phyloP scores from a whole-genome alignment of 2,329 filamentous ascomycete species.

The Pseudonectria foliicola region DNA sequence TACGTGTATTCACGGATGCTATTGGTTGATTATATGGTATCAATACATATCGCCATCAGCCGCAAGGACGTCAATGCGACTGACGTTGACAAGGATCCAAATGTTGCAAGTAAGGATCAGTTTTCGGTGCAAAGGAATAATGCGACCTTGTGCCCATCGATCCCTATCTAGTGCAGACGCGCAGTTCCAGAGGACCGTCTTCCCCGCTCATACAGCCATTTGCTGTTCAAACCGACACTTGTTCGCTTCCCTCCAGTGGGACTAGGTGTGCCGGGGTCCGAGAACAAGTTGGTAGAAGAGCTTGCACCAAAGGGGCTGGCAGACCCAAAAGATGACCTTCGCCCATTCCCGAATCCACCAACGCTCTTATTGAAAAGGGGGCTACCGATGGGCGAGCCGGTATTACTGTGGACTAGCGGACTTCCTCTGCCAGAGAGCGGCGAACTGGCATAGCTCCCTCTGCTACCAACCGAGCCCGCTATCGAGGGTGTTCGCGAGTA shows the following conservation, averaged over 20 bases:
- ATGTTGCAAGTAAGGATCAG: too few relatives aligned
- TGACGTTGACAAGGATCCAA: conserved; percentile 1
- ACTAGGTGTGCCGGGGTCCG: conserved; percentile 62
- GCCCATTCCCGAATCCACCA: conserved; percentile 39
- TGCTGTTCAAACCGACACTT: conserved; percentile 77
- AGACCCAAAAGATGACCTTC: conserved; percentile 57
- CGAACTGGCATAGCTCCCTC: conserved; percentile 50
- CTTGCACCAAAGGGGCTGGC: conserved; percentile 45
- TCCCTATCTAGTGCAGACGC: conserved; percentile 28
- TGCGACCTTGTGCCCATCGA: too few relatives aligned
- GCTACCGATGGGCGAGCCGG: conserved; percentile 35
- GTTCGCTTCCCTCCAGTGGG: conserved; percentile 60
- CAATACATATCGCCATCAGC: conserved; percentile 9
- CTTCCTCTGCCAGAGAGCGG: conserved; percentile 51
- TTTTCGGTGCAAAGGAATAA: too few relatives aligned
- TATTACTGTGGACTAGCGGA: conserved; percentile 29
- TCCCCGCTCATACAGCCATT: conserved; percentile 89
- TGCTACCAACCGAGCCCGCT: conserved; percentile 54
- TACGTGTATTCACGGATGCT: not conserved
- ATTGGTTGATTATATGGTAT: conserved; percentile 10
- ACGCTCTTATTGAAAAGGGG: conserved; percentile 64
- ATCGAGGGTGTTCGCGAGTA: conserved; percentile 70
- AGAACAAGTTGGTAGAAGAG: conserved; percentile 40
- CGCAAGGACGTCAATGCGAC: conserved; percentile 10
- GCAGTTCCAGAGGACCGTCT: conserved; percentile 44